Evolutionary conservation across 495 filamentous ascomycete species (phyloP).

Genomic region (Articulospora tetracladia): DNA sequence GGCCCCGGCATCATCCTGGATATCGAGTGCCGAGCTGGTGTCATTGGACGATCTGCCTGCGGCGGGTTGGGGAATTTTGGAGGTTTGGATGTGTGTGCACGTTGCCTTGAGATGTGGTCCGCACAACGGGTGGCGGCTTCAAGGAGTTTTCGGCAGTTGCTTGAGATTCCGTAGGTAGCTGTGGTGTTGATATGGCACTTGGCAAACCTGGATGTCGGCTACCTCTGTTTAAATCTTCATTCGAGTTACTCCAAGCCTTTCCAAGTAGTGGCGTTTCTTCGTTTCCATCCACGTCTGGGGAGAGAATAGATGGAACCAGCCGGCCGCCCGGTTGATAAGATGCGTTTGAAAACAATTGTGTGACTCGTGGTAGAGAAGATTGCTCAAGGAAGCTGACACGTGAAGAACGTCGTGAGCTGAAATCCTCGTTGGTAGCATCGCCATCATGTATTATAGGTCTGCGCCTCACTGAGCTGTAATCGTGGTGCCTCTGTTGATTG

Average conservation of each 20-base stretch:
- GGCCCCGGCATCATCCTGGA: conserved; percentile 38
- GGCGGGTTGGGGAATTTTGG: conserved; percentile 16
- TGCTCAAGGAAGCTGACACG: conserved; percentile 21
- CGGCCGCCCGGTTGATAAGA: conserved; percentile 13
- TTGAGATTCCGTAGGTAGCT: conserved; percentile 20
- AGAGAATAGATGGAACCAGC: conserved; percentile 2
- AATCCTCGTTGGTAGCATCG: conserved; percentile 4
- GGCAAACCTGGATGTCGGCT: conserved; percentile 13
- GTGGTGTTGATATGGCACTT: conserved; percentile 10
- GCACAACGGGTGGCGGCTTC: conserved; percentile 4
- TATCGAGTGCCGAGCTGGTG: conserved; percentile 24
- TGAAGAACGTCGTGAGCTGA: conserved; percentile 18
- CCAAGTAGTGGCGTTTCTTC: conserved; percentile 20
- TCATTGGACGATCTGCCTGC: conserved; percentile 20
- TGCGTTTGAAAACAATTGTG: conserved; percentile 15
- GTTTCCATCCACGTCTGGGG: conserved; percentile 2
- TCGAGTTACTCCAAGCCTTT: conserved; percentile 20
- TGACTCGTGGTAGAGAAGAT: conserved; percentile 7
- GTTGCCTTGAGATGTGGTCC: conserved; percentile 19
- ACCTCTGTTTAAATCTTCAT: conserved; percentile 16
- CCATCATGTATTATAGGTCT: conserved; percentile 3
- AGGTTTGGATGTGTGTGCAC: conserved; percentile 23
- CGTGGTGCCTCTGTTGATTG: not conserved
- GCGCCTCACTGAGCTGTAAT: not conserved
- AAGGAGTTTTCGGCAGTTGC: conserved; percentile 5